Base-by-base conservation (phyloP, 176 grass and related monocot genomes). In the Phyllostachys edulis region DNA sequence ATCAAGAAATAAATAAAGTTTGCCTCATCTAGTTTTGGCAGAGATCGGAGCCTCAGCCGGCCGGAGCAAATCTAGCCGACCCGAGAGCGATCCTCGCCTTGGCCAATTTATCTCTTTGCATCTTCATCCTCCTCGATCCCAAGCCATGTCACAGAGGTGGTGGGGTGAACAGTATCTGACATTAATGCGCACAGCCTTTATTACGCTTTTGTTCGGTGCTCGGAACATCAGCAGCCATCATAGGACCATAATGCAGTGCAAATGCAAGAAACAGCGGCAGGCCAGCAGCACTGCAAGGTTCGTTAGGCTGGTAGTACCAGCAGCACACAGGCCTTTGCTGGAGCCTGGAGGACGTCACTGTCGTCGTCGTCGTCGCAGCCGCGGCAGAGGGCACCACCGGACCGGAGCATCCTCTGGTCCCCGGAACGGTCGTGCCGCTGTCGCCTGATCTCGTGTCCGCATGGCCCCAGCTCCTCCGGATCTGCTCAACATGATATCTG, bases 201-300 rank as follows among this genome's bases (percentile, higher is more conserved):
- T 67, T 75, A 32, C 23, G 76, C 41, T 75, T 82, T 71, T 45
- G 73, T 16, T 71, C 56, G 71, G 78, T 29, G 50, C 37, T 29
- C 60, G 32, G 47, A 66, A 26, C 78, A 69, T 87, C 81, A 77
- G 24, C 76, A 71, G 73, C 83, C 83, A 86, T 90, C 78, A 36
- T 23, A 37, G 45, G 37, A 66, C 83, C 83, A 86, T 79, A 38
- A 84, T 75, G 71, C 71, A 18, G 52, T 37, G 46, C 57, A 85
- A 66, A 47, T 77, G 71, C 67, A 75, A 78, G 72, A 82, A 20
- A 70, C 26, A 34, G 32, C 27, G 32, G 79, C 21, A 32, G 45
- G 23, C n/a, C 27, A 23, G 79, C 20, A 38, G 21, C 18, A 21
- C 13, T 81, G 59, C 40, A 51, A 82, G 75, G 84, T 90, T 90